Evolutionary conservation across 345 rosid species (phyloP).

Genomic region (Garcia nutans): DNA sequence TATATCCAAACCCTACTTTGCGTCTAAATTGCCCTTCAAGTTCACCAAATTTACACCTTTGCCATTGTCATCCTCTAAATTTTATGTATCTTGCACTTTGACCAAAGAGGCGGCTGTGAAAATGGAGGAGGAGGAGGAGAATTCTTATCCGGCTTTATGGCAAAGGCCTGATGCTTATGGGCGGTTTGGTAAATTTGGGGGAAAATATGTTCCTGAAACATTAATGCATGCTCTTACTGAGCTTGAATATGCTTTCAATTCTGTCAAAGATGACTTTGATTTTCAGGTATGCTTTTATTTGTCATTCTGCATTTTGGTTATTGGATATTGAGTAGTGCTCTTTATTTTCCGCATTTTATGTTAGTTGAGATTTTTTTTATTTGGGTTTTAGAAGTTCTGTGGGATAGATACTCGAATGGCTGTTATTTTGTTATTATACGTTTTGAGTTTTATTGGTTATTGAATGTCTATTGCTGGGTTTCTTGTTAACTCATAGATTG

Average conservation of each 20-base stretch:
- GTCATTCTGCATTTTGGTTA: neutral
- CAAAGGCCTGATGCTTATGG: constrained; percentile 82
- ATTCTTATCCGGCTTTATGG: constrained; percentile 41
- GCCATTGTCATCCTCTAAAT: constrained; percentile 14
- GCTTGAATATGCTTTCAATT: constrained; percentile 71
- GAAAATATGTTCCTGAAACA: constrained; percentile 92
- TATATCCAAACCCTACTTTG: neutral
- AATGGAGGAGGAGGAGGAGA: constrained; percentile 37
- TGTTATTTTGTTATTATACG: neutral
- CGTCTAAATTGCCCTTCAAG: constrained; percentile 7
- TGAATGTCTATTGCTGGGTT: neutral
- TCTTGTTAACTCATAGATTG: neutral
- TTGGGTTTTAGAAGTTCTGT: neutral
- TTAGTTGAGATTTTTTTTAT: neutral
- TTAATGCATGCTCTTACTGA: constrained; percentile 82
- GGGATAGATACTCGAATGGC: neutral
- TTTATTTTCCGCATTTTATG: too few relatives aligned
- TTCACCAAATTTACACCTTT: constrained; percentile 18
- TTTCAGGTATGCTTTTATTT: constrained; percentile 55
- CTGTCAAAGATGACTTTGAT: constrained; percentile 54
- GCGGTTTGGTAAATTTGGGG: constrained; percentile 86
- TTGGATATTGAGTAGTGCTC: too few relatives aligned
- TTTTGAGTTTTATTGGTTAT: neutral
- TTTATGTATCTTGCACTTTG: constrained; percentile 50
- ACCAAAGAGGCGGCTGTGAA: constrained; percentile 40